phyloP scores from a whole-genome alignment of 345 rosid species.

The Turritis glabra region DNA sequence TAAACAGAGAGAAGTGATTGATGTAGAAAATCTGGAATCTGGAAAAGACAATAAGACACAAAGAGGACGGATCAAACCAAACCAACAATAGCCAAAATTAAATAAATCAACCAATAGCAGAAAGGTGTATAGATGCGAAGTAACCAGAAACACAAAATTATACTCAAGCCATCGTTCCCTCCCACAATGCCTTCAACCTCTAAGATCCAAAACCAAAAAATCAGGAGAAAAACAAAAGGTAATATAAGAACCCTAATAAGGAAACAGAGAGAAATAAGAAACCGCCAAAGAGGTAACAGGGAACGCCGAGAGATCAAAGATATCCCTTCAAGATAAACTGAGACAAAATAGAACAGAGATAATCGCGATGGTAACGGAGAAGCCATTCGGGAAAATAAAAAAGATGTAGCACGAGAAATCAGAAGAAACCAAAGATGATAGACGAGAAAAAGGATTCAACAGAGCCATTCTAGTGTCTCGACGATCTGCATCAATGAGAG shows the following conservation, averaged over 20 bases:
- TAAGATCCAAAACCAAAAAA: no score
- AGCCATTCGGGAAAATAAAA: background rate
- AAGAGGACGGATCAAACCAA: background rate
- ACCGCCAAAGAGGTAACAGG: background rate
- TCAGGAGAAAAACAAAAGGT: background rate
- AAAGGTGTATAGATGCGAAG: background rate
- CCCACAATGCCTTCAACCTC: background rate
- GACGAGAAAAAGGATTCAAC: background rate
- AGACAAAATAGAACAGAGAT: background rate
- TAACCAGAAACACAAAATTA: background rate
- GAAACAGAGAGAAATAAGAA: background rate
- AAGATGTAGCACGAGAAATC: background rate
- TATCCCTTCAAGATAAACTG: background rate
- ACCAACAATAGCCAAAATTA: background rate
- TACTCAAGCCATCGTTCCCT: background rate
- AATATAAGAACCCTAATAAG: background rate
- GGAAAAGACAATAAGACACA: conserved; percentile 4
- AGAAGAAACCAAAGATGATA: background rate
- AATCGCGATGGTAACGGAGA: background rate
- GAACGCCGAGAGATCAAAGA: background rate
- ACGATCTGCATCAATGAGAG: background rate
- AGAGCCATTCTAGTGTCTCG: background rate
- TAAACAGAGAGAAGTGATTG: background rate
- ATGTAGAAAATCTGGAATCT: conserved; percentile 1
- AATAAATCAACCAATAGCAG: background rate